phyloP scores from a whole-genome alignment of 2,329 filamentous ascomycete genomes.

The Leptographium procerum region DNA sequence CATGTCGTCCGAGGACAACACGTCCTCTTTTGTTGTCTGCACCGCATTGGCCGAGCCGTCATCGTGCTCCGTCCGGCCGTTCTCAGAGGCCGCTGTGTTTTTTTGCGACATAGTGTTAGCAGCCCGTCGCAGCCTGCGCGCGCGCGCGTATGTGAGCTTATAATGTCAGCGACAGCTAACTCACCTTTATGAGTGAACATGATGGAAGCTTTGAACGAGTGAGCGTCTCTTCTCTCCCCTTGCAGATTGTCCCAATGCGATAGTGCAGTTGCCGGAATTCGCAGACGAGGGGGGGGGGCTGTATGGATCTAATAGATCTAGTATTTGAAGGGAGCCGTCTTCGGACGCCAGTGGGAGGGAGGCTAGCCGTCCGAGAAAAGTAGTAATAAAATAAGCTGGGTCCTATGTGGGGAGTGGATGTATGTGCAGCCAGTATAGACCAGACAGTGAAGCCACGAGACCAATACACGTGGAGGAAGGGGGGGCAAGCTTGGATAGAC shows the following conservation, averaged over 20 bases:
- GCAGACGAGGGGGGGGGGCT: not conserved
- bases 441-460: not conserved
- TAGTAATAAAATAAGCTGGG: not conserved
- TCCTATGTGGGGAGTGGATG: not conserved
- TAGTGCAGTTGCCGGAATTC: not conserved
- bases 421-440: not conserved
- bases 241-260: not conserved
- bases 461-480: not conserved
- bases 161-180: not conserved
- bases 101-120: not conserved
- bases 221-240: not conserved
- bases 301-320: not conserved
- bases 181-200: not conserved
- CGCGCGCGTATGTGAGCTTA: too few relatives aligned
- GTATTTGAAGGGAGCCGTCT: not conserved
- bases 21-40: not conserved
- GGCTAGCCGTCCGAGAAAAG: not conserved
- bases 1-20: not conserved
- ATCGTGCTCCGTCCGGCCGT: not conserved
- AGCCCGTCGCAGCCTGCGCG: not conserved
- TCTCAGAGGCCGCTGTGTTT: not conserved
- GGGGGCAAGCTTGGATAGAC: not conserved
- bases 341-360: not conserved
- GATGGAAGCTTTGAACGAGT: not conserved
- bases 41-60: not conserved